Percentiles rank a stretch among this genome's conserved stretches.
phyloP scores from a whole-genome alignment of 179 eudicot species.

The Heliamphora pulchella region DNA sequence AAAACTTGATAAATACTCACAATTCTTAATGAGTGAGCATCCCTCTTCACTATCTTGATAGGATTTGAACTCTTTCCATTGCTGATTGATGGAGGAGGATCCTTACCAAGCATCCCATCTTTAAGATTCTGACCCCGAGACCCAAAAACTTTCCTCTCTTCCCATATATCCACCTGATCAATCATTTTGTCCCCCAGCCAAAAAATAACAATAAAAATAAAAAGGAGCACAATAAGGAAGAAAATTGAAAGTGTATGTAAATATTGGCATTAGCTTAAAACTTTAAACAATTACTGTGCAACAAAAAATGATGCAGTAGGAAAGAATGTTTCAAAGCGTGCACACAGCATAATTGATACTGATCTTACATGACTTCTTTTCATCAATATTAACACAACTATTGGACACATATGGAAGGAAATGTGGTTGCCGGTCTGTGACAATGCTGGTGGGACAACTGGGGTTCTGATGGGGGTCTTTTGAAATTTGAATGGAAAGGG shows the following conservation, averaged over 20 bases:
- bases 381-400: neutral
- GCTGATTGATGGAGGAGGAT: constrained; percentile 42
- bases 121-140: constrained; percentile 80
- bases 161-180: constrained; percentile 78
- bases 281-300: too few species aligned
- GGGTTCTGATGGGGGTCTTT: too few species aligned
- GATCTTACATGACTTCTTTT: neutral
- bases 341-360: neutral
- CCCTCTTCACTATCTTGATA: constrained; percentile 78
- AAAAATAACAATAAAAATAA: constrained; percentile 4
- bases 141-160: constrained; percentile 91
- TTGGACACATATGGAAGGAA: neutral
- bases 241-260: neutral
- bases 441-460: too few species aligned
- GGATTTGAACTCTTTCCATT: constrained; percentile 63
- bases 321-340: neutral
- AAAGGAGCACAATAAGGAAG: neutral
- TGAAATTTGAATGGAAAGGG: too few species aligned
- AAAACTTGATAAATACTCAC: constrained; percentile 39
- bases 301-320: neutral
- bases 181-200: constrained; percentile 16
- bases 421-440: neutral
- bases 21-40: constrained; percentile 69
- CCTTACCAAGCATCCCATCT: constrained; percentile 63
- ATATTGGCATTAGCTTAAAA: neutral